Conservation (phyloP, 768 basidiomycete species). For the Naganishia antarctica region DNA sequence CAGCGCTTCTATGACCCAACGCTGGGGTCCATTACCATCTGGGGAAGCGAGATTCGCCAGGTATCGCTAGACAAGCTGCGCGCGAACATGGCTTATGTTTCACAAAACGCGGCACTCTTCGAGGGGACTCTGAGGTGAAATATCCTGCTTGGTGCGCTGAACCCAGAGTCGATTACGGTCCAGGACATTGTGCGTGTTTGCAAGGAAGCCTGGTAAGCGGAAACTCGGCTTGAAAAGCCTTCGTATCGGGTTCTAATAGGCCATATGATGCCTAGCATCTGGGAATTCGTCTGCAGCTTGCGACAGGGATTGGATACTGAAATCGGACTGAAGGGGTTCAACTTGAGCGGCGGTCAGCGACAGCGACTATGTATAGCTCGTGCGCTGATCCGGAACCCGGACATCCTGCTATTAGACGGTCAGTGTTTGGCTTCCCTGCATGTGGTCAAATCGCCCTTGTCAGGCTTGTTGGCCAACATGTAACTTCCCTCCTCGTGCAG, state of each 20-base stretch:
- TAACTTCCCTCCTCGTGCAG: slow-evolving; percentile 7
- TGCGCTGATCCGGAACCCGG: slow-evolving; percentile 40
- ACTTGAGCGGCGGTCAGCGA: slow-evolving; percentile 43
- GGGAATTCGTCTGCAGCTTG: slow-evolving; percentile 35
- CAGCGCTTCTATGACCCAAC: slow-evolving; percentile 45
- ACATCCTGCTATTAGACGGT: slow-evolving; percentile 42
- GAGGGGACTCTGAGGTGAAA: slow-evolving; percentile 43
- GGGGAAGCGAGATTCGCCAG: slow-evolving; percentile 38
- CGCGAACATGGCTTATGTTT: slow-evolving; percentile 42
- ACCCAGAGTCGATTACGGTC: slow-evolving; percentile 29
- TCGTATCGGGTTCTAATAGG: not conserved
- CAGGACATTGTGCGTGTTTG: slow-evolving; percentile 32
- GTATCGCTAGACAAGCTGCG: slow-evolving; percentile 32
- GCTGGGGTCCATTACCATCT: slow-evolving; percentile 36
- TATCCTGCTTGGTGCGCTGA: slow-evolving; percentile 30
- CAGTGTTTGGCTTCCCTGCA: not conserved
- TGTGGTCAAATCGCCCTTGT: not conserved
- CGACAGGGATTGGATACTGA: slow-evolving; percentile 40
- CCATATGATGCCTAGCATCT: slow-evolving; percentile 29
- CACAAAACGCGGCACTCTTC: slow-evolving; percentile 45
- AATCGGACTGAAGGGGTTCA: slow-evolving; percentile 44
- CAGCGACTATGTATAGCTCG: slow-evolving; percentile 46
- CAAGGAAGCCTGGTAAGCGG: slow-evolving; percentile 36
- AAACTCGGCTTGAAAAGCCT: too few relatives aligned
- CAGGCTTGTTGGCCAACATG: not conserved